Conservation (phyloP, 352 stramenopile species). For the Globisporangium irregulare region DNA sequence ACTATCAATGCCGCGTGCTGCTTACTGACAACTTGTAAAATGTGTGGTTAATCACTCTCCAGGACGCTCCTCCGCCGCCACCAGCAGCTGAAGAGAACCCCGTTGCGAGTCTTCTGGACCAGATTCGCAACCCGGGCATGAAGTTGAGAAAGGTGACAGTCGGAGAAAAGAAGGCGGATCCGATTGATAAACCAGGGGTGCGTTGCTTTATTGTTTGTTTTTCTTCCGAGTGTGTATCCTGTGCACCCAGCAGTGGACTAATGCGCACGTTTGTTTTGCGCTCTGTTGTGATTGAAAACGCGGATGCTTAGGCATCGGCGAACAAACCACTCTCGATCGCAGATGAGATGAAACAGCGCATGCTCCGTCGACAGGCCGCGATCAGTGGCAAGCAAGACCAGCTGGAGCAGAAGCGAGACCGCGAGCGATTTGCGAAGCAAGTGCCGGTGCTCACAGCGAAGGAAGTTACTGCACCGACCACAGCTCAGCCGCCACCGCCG, state of each 20-base stretch:
- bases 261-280: neutral
- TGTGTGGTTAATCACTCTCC: neutral
- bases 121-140: slow-evolving; percentile 61
- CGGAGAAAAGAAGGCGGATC: slow-evolving; percentile 29
- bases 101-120: slow-evolving; percentile 42
- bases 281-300: neutral
- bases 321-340: slow-evolving; percentile 67
- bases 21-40: neutral
- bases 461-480: slow-evolving; percentile 47
- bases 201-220: slow-evolving; percentile 2
- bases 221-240: neutral
- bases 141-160: slow-evolving; percentile 49
- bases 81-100: slow-evolving; percentile 29
- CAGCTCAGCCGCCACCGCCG: slow-evolving; percentile 26
- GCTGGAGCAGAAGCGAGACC: slow-evolving; percentile 76
- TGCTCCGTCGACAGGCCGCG: slow-evolving; percentile 69
- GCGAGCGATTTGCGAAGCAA: slow-evolving; percentile 63
- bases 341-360: slow-evolving; percentile 81
- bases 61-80: slow-evolving; percentile 33
- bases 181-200: slow-evolving; percentile 32
- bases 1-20: neutral
- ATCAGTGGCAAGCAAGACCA: slow-evolving; percentile 85
- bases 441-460: slow-evolving; percentile 77
- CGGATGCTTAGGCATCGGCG: slow-evolving; percentile 7
- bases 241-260: neutral